These are phyloP conservation scores for Jatropha multifida DNA, from an alignment of 441 rosid species.

Conservation along the genomic window DNA sequence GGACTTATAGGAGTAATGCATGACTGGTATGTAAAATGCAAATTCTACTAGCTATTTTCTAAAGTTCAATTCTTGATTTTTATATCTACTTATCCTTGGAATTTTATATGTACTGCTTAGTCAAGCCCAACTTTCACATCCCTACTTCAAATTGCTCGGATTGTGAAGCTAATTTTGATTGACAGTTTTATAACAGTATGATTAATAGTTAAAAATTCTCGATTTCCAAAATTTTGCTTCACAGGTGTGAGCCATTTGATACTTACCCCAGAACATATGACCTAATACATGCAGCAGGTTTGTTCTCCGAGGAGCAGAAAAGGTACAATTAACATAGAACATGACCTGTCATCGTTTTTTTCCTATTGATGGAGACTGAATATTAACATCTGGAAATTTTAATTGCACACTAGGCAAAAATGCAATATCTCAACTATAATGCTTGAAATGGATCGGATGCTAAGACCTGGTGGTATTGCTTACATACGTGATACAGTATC, in stretches of 20 bases:
- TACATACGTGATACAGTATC: constrained; percentile 69
- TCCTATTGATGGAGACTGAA: neutral
- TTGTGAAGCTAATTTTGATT: neutral
- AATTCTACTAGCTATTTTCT: constrained; percentile 2
- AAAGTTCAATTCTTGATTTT: neutral
- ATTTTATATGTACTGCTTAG: neutral
- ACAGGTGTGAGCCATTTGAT: constrained; percentile 83
- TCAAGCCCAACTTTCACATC: neutral
- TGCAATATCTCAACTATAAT: constrained; percentile 78
- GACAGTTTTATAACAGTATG: neutral
- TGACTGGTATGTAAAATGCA: constrained; percentile 69
- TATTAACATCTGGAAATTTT: neutral
- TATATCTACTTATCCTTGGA: neutral
- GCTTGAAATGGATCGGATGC: constrained; percentile 95
- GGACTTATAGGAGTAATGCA: constrained; percentile 90
- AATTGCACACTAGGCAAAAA: constrained; percentile 31
- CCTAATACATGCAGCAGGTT: constrained; percentile 67
- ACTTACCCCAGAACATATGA: constrained; percentile 84
- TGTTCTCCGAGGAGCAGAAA: constrained; percentile 66
- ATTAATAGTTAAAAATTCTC: neutral
- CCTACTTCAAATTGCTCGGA: neutral
- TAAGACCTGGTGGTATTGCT: constrained; percentile 83
- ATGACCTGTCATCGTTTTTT: neutral
- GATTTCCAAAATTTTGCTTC: neutral
- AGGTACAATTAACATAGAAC: constrained; percentile 36